Evolutionary conservation across 2,329 filamentous ascomycete species (phyloP).

Genomic region (Diaporthe sp.): DNA sequence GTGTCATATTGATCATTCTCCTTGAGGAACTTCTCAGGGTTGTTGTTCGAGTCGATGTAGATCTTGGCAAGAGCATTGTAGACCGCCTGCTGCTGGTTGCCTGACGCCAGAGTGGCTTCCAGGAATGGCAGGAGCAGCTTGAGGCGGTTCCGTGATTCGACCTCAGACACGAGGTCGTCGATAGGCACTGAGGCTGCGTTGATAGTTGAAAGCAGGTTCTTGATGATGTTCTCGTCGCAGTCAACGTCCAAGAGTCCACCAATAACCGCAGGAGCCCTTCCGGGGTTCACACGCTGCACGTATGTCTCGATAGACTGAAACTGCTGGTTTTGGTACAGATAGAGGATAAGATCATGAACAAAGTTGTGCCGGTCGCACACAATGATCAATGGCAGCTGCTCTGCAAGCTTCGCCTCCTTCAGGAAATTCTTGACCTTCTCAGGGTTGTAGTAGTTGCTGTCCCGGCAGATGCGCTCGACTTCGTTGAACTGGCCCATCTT

Average conservation of each 20-base stretch:
- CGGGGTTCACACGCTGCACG: constrained; percentile 95
- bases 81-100: constrained; percentile 96
- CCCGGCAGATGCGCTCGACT: constrained; percentile 96
- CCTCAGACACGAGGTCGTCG: constrained; percentile 92
- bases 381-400: constrained; percentile 96
- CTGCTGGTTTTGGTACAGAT: constrained; percentile 98
- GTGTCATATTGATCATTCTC: constrained; percentile 98
- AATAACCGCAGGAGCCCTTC: constrained; percentile 90
- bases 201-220: constrained; percentile 87
- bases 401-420: constrained; percentile 92
- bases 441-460: constrained; percentile 89
- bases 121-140: constrained; percentile 97
- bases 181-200: constrained; percentile 90
- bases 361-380: constrained; percentile 99
- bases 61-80: constrained; percentile 99
- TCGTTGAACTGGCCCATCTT: constrained; percentile 94
- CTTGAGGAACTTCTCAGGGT: constrained; percentile 96
- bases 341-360: constrained; percentile 95
- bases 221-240: constrained; percentile 97
- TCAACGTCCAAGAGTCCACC: constrained; percentile 96
- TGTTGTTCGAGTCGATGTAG: constrained; percentile 99
- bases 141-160: constrained; percentile 95
- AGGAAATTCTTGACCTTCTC: constrained; percentile 99
- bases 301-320: constrained; percentile 99
- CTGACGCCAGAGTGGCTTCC: constrained; percentile 88